Evolutionary conservation across 768 basidiomycete species (phyloP), one percentile per base, ranked within the genome.

Genomic region (Tulasnella sp.): DNA sequence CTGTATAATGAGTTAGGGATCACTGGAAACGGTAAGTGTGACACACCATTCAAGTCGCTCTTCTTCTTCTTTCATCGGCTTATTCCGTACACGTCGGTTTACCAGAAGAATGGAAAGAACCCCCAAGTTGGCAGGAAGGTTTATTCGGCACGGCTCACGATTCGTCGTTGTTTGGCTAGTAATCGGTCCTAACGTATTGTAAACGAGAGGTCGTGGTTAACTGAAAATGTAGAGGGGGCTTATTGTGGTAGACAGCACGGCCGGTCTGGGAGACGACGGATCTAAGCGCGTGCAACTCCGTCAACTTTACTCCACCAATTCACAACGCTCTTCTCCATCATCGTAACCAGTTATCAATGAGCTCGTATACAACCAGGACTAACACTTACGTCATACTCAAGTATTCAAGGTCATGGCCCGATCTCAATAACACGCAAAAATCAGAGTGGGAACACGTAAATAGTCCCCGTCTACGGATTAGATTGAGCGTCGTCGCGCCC

Each of bases 141-240:
- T 86, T 94, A 46, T 94, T 94, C 83, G 93, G 93, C 54, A 88
- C 91, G 34, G 91, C 92, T 72, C 92, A 92, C 77, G 93, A 94
- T 84, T 90, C 92, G 84, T 90, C 91, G 20, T 85, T 94, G 82
- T 94, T 93, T 77, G 93, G 93, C 77, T 93, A 85, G 88, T 46
- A 40, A 14, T 50, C 31, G 41, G 18, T 42, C 8, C 42, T 60
- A 31, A 60, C 31, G 12, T 3, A 12, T 60, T n/a, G n/a, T 28
- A 60, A 9, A 60, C 28, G n/a, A n/a, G 16, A 9, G 24, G n/a
- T 60, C 58, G 12, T 60, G 28, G 88, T 95, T 93, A 81, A 50
- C 87, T 60, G 50, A 60, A 22, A 41, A 48, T 28, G 34, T 6
- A 37, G 24, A 16, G 34, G 14, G 28, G 22, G 34, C 28, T 37